Percentiles rank a stretch among this genome's conserved stretches.
Conservation (phyloP, 2,329 filamentous ascomycete genomes). For the Alternaria longipes region DNA sequence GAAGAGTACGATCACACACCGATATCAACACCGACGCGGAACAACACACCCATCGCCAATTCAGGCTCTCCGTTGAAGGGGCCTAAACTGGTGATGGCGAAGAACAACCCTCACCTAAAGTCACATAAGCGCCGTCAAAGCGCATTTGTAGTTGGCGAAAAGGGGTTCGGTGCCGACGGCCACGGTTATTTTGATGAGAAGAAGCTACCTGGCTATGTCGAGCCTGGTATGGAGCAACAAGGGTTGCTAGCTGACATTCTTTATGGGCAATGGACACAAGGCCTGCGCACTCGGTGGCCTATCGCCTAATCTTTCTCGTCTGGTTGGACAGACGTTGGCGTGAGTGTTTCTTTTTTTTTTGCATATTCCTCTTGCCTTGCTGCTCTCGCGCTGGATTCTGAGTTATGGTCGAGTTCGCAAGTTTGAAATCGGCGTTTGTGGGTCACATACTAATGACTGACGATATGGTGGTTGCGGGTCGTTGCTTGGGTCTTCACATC, state of each 20-base stretch:
- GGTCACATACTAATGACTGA: constrained; percentile 5
- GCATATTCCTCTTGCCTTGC: not conserved
- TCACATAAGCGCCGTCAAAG: constrained; percentile 69
- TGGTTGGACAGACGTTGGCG: not conserved
- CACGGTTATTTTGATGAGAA: constrained; percentile 52
- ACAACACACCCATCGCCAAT: constrained; percentile 37
- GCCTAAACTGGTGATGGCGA: constrained; percentile 77
- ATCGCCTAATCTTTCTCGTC: constrained; percentile 21
- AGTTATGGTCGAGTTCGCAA: not conserved
- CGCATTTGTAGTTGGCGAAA: constrained; percentile 54
- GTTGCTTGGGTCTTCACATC: not conserved
- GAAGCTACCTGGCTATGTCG: constrained; percentile 66
- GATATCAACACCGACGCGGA: constrained; percentile 31
- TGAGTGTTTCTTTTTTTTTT: not conserved
- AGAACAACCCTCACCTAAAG: constrained; percentile 85
- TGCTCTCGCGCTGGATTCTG: not conserved
- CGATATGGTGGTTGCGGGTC: constrained; percentile 1
- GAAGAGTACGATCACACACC: constrained; percentile 31
- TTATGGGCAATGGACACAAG: constrained; percentile 89
- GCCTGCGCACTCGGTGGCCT: constrained; percentile 67
- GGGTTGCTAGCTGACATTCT: constrained; percentile 89
- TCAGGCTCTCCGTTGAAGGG: constrained; percentile 59
- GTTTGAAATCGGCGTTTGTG: not conserved
- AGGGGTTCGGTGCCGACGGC: constrained; percentile 53
- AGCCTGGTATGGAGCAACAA: constrained; percentile 88